Percentiles rank a stretch among this genome's conserved stretches.
phyloP scores from a whole-genome alignment of 2,329 filamentous ascomycete genomes.

The Sclerotinia borealis region DNA sequence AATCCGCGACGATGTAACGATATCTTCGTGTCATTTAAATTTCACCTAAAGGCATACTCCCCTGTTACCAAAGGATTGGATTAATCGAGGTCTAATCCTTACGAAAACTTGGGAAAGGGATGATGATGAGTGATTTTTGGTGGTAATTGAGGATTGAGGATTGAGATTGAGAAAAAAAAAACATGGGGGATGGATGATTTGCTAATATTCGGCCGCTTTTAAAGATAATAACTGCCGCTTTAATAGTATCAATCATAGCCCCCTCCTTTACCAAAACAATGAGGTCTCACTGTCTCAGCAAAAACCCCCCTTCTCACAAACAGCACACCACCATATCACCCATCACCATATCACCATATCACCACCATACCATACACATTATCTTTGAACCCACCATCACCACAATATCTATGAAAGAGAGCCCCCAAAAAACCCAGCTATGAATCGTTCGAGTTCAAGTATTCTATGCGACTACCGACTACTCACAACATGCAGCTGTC shows the following conservation, averaged over 20 bases:
- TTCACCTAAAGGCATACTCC: background rate
- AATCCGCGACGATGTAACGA: slow-evolving; percentile 7
- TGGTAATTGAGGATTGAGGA: background rate
- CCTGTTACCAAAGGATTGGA: slow-evolving; percentile 2
- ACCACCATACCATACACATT: background rate
- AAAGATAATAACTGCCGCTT: background rate
- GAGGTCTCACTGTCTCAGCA: background rate
- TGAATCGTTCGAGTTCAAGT: background rate
- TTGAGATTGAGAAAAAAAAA: background rate
- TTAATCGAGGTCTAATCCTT: slow-evolving; percentile 5
- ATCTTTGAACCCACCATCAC: no score
- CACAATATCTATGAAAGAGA: background rate
- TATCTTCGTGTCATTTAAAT: slow-evolving; percentile 7
- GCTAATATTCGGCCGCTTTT: background rate
- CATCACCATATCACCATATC: background rate
- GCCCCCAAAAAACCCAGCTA: background rate
- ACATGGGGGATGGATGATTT: background rate
- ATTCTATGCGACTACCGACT: background rate
- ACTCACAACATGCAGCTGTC: background rate
- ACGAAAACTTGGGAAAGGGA: slow-evolving; percentile 11
- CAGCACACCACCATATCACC: background rate
- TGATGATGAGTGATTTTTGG: slow-evolving; percentile 7
- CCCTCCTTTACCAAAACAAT: no score
- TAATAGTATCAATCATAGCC: background rate
- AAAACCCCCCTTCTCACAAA: no score